A percentile compares a stretch with the other conserved stretches of the same genome.
These are phyloP conservation scores for Planoprotostelium fungivorum DNA, from an alignment of 78 protist species.

Conservation along the genomic window DNA sequence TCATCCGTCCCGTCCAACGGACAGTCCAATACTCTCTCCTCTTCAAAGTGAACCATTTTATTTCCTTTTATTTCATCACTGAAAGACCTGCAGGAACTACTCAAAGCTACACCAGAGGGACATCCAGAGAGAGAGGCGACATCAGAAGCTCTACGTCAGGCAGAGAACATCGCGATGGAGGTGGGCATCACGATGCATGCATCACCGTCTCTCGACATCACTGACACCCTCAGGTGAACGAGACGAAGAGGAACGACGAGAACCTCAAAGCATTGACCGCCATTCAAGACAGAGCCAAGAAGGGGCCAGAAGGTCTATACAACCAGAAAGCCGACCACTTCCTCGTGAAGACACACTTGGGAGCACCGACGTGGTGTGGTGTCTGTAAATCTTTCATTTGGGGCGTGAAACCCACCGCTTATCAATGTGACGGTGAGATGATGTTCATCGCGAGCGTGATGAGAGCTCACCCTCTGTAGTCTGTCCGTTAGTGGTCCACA, in stretches of 20 bases:
- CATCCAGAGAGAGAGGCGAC: background rate
- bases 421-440: background rate
- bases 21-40: background rate
- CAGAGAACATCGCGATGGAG: background rate
- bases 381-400: background rate
- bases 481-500: background rate
- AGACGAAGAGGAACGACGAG: background rate
- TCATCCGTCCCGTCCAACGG: background rate
- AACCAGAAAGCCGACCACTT: background rate
- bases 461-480: background rate
- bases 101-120: background rate
- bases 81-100: background rate
- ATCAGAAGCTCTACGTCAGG: background rate
- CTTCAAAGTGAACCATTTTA: background rate
- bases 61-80: background rate
- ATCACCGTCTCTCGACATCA: no score
- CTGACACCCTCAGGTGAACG: no score
- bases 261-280: background rate
- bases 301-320: background rate
- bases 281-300: background rate
- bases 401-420: background rate
- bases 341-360: background rate
- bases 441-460: background rate
- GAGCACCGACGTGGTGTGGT: background rate
- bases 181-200: background rate